These are phyloP conservation scores for Pelargonium hybrid DNA, from an alignment of 441 rosid species.

Conservation along the genomic window DNA sequence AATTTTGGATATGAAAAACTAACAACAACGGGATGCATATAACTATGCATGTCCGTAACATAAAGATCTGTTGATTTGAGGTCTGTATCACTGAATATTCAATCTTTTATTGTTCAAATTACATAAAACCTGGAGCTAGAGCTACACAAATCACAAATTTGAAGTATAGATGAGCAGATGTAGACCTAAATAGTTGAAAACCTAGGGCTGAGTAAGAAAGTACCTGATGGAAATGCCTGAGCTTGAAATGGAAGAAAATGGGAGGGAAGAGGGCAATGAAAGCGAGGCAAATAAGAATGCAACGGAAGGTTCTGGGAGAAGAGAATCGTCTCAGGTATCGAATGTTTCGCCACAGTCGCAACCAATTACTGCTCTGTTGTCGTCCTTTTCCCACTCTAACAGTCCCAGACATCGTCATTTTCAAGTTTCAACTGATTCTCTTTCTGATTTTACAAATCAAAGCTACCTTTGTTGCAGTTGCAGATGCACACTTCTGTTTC, in stretches of 20 bases:
- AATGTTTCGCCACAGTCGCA: conserved; percentile 12
- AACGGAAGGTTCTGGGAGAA: conserved; percentile 35
- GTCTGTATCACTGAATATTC: too few relatives aligned
- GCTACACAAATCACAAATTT: not conserved
- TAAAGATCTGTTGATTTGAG: too few relatives aligned
- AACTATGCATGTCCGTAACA: too few relatives aligned
- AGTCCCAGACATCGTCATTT: conserved; percentile 14
- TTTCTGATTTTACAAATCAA: not conserved
- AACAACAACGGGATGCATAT: too few relatives aligned
- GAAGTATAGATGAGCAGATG: not conserved
- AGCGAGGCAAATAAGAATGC: conserved; percentile 42
- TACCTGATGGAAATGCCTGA: conserved; percentile 63
- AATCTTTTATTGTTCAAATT: too few relatives aligned
- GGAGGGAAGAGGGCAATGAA: conserved; percentile 73
- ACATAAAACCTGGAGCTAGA: not conserved
- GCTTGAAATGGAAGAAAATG: conserved; percentile 70
- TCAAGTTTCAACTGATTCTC: not conserved
- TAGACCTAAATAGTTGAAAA: not conserved
- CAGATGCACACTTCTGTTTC: not conserved
- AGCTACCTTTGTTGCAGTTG: not conserved
- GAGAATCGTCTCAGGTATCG: conserved; percentile 24
- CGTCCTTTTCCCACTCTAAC: conserved; percentile 26
- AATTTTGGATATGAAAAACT: not conserved
- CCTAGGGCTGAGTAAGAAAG: conserved; percentile 3
- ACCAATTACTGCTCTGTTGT: conserved; percentile 15